Evolutionary conservation across 2,329 filamentous ascomycete species (phyloP), one percentile per base, ranked within the genome.

Genomic region (Diaporthe helianthi): DNA sequence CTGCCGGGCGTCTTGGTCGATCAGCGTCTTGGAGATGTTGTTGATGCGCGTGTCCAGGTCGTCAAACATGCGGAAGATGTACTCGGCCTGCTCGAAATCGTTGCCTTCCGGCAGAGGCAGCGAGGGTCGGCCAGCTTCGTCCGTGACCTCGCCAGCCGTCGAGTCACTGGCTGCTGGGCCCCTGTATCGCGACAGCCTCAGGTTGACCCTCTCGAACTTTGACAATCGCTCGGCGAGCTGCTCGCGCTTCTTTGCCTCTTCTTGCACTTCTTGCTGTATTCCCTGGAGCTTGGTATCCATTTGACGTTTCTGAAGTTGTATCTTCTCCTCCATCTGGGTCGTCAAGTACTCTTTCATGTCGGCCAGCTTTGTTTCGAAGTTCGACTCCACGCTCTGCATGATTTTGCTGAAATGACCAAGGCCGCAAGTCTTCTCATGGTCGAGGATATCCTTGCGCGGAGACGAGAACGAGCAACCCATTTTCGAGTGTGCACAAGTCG

Each of bases 1-100:
- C 74, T 89, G 87, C 60, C 86, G 84, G 4, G 85, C 85, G 74
- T 90, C 87, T 61, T 89, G 81, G 69, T 89, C 87, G 24, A 84
- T 85, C 46, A 90, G 74, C 51, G 84, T 84, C 67, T 87, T 84
- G 63, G 87, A 85, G 3, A 90, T 78, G 60, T 87, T 84, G 73
- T 87, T 86, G 51, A 90, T 84, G 77, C 81, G 86, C 76, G 75
- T 83, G 73, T 89, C 86, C 72, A 86, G 82, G n/a, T 82, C 80
- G 73, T 86, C 81, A 26, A 86, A 81, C 26, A 85, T 75, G 24
- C 82, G 77, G 63, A 83, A 73, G 73, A 83, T 77, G 74, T 83
- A 80, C 74, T 83, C 77, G 76, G 83, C 78, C 53, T 67, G 65
- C 65, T 67, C 65, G 65, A 58, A 58, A 22, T 67, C 65, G 65